Percentiles rank a stretch among this genome's conserved stretches.
Conservation (phyloP, 805 yeast genomes). For the Candida sonorensis region DNA sequence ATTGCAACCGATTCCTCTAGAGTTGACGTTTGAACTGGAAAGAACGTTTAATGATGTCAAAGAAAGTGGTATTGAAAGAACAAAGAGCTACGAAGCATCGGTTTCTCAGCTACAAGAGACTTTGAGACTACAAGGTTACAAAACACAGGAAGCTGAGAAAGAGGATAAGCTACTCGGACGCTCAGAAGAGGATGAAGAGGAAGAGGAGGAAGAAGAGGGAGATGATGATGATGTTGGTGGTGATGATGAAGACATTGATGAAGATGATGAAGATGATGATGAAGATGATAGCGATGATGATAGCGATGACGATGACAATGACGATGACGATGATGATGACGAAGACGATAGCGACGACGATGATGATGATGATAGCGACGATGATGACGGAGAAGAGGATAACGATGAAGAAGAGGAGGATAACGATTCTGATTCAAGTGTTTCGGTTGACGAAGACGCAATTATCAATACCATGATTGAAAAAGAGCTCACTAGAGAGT, state of each 20-base stretch:
- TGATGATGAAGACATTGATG: constrained; percentile 12
- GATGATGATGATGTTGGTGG: constrained; percentile 9
- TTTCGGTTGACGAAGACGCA: constrained; percentile 3
- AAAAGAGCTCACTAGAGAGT: constrained; percentile 44
- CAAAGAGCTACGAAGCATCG: constrained; percentile 36
- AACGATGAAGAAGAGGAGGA: constrained; percentile 14
- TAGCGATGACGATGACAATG: constrained; percentile 24
- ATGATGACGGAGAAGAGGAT: constrained; percentile 12
- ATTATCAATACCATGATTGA: constrained; percentile 21
- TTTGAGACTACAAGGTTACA: constrained; percentile 12
- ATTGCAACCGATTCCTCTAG: constrained; percentile 54
- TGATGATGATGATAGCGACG: constrained; percentile 14
- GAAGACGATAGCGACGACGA: constrained; percentile 15
- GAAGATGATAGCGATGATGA: constrained; percentile 9
- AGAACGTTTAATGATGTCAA: constrained; percentile 32
- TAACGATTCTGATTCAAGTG: constrained; percentile 15
- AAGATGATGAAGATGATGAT: constrained; percentile 11
- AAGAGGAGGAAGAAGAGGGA: constrained; percentile 12
- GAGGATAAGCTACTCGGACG: too few species aligned
- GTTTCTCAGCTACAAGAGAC: constrained; percentile 31
- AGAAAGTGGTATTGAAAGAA: constrained; percentile 28
- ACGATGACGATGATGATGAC: constrained; percentile 27
- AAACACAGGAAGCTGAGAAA: constrained; percentile 8
- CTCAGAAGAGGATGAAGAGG: constrained; percentile 7
- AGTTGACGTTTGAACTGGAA: constrained; percentile 44